Percentiles rank a stretch among this genome's conserved stretches.
Conservation (phyloP, 2,329 filamentous ascomycete genomes). For the Blumeriella jaapii region DNA sequence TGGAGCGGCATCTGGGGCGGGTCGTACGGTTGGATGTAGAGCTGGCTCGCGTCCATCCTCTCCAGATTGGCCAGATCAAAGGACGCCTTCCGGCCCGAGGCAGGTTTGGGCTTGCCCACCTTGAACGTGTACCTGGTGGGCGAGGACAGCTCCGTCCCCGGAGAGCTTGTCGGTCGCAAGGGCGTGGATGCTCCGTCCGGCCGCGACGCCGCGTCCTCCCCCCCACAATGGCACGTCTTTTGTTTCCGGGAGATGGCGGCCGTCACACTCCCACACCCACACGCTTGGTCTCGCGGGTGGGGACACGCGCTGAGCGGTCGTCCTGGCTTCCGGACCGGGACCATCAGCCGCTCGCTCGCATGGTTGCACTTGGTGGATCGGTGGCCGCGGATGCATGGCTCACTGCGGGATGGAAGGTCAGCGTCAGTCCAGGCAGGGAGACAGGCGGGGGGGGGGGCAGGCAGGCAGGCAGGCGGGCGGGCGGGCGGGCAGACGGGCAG, state of each 20-base stretch:
- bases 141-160: slow-evolving; percentile 32
- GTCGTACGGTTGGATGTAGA: slow-evolving; percentile 36
- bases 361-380: slow-evolving; percentile 67
- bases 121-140: slow-evolving; percentile 23
- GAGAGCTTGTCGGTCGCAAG: slow-evolving; percentile 9
- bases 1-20: slow-evolving; percentile 19
- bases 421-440: no score
- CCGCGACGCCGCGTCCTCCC: slow-evolving; percentile 17
- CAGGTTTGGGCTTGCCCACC: slow-evolving; percentile 14
- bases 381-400: slow-evolving; percentile 65
- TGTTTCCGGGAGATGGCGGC: slow-evolving; percentile 50
- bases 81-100: slow-evolving; percentile 33
- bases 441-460: not conserved
- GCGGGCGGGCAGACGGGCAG: no score
- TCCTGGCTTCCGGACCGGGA: slow-evolving; percentile 61
- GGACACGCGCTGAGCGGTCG: slow-evolving; percentile 59
- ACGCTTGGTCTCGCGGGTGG: slow-evolving; percentile 39
- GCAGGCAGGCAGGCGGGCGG: no score
- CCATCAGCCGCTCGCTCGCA: slow-evolving; percentile 52
- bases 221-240: slow-evolving; percentile 42
- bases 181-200: slow-evolving; percentile 9
- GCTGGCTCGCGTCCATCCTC: slow-evolving; percentile 40
- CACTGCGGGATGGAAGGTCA: slow-evolving; percentile 34
- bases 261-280: slow-evolving; percentile 52
- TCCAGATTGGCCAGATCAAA: slow-evolving; percentile 38